Evolutionary conservation across 2,329 filamentous ascomycete genomes (phyloP), one percentile per base, ranked within the genome.

Genomic region (Epichloe coenophiala): DNA sequence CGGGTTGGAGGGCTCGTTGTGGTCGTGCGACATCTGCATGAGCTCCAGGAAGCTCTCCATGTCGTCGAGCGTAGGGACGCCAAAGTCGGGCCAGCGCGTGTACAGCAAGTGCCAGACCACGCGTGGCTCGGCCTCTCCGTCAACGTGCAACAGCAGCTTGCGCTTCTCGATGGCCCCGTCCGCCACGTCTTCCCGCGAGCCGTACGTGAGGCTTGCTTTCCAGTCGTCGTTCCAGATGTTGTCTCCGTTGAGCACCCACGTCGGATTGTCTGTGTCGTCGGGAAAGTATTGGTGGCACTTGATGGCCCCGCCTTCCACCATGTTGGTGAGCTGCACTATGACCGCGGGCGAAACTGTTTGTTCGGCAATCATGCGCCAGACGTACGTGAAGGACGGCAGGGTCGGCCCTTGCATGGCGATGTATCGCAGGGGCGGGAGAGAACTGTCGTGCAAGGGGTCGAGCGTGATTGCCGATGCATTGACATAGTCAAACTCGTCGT

Each of bases 351-450:
- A 81, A 27, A 70, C 62, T 48, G 76, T 66, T 66, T 94, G 88
- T 60, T 94, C 83, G 64, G 87, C 86, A 37, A 96, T 74, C 93
- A 98, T 98, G 62, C 93, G 87, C 87, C 91, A 98, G 57, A 95
- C 86, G 62, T 95, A 88, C 57, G 83, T 80, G 50, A 84, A 75
- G 15, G 86, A 87, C 27, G 80, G 78, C 53, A 75, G 67, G 61
- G 90, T 95, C 5, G 93, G 93, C 0, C 93, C 93, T 69, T 94
- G 88, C 65, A 94, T 96, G 48, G 90, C 93, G 58, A 98, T 95
- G 66, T 94, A 97, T 50, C 77, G 69, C 45, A 76, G 68, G 3
- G 71, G 65, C 1, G 70, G 68, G 8, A 64, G 62, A 3, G 59
- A 55, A 0, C 64, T 62, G 49, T 68, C 64, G 12, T 69, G 61